Base-by-base conservation (phyloP, 2,329 filamentous ascomycete genomes). In the Aspergillus fumigatus region DNA sequence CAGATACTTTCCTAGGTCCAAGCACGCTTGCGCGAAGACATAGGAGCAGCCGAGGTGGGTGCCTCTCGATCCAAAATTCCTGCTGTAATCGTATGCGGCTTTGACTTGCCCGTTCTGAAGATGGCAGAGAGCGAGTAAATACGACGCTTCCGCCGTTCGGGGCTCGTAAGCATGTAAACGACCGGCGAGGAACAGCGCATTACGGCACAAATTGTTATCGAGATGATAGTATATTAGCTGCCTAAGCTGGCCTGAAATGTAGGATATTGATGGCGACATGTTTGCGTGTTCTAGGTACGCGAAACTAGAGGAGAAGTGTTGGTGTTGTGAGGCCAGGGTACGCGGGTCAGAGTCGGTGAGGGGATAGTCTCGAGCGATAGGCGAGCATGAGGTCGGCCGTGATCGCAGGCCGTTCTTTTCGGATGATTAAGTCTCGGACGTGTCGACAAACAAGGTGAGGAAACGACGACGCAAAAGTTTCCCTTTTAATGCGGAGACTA, bases 131-230 rank as follows among this genome's bases (percentile, higher is more conserved):
- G 92, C 86, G 50, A 96, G 80, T 11, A 99, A 84, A 71, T 96
- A 92, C 48, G 86, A 82, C 29, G 90, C 87, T 74, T 99, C 94
- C 57, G 84, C 82, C 21, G 87, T 89, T 66, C 89, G 86, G 25
- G 88, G 85, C 67, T 97, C 93, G 66, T 93, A 89, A 51, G 91
- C 92, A 60, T 86, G 83, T 21, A 97, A 84, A 62, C 94, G 86
- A 69, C 93, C 90, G 58, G 94, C 89, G 59, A 96, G 90, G 77
- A 99, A 99, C 45, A 96, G 86, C 55, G 94, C 94, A 71, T 96
- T 97, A 55, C 92, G 87, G 70, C 89, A 82, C 40, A 92, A 85
- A 69, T 92, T 88, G 71, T 96, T 96, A 79, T 99, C 94, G 73
- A 99, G 86, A 70, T 87, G 82, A 71, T 88, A 88, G 76, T 85